Percentiles rank a stretch among this genome's conserved stretches.
These are phyloP conservation scores for Metarhizium album DNA, from an alignment of 2,329 filamentous ascomycete species.

Conservation along the genomic window DNA sequence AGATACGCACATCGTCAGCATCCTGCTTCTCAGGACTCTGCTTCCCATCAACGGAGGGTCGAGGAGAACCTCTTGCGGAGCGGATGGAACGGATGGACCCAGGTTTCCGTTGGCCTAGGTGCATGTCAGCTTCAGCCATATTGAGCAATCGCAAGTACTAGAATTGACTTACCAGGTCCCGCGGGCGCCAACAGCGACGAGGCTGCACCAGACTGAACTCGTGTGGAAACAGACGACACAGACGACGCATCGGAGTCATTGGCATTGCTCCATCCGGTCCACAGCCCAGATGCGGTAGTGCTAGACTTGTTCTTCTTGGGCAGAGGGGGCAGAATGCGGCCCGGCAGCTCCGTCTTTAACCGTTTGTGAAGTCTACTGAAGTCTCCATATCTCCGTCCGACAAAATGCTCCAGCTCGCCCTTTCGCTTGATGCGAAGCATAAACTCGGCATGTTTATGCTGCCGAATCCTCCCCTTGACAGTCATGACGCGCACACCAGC, in stretches of 20 bases:
- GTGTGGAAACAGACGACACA: conserved; percentile 68
- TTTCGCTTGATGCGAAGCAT: conserved; percentile 74
- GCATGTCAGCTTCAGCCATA: neutral
- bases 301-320: conserved; percentile 87
- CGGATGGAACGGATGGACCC: conserved; percentile 21
- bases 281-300: conserved; percentile 50
- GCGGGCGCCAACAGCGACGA: conserved; percentile 20
- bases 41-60: conserved; percentile 21
- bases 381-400: conserved; percentile 80
- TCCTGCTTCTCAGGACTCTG: conserved; percentile 16
- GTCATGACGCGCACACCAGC: conserved; percentile 74
- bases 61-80: conserved; percentile 18
- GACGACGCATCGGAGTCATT: conserved; percentile 70
- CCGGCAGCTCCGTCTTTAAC: conserved; percentile 75
- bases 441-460: conserved; percentile 92
- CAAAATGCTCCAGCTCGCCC: conserved; percentile 63
- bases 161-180: conserved; percentile 4
- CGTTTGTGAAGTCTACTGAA: conserved; percentile 72
- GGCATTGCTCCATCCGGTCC: conserved; percentile 40
- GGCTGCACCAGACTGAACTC: conserved; percentile 25
- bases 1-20: conserved; percentile 16
- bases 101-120: conserved; percentile 6
- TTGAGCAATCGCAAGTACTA: neutral
- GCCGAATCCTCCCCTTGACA: conserved; percentile 74
- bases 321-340: conserved; percentile 75